Conservation (phyloP, 371 early-diverging fungal species). For the Lichtheimia ornata region DNA sequence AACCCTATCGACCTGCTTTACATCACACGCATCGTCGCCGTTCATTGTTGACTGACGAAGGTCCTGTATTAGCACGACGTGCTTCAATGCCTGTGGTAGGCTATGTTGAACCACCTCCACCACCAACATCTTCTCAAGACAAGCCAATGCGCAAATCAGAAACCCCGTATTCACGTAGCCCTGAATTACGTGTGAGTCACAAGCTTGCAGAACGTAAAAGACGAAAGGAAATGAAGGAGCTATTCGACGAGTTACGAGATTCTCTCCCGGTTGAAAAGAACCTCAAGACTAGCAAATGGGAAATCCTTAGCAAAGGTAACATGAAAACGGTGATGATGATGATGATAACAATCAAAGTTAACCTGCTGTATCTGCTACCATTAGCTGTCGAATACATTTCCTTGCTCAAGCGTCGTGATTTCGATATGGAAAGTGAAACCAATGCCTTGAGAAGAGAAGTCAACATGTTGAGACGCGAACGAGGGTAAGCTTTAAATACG, state of each 20-base stretch:
- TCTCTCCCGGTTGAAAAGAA: constrained; percentile 74
- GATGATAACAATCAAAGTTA: neutral
- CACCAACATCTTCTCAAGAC: constrained; percentile 89
- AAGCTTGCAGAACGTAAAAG: constrained; percentile 86
- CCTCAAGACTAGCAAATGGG: constrained; percentile 86
- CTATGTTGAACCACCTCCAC: constrained; percentile 11
- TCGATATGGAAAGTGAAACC: constrained; percentile 52
- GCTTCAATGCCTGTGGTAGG: constrained; percentile 55
- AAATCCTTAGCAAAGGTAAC: constrained; percentile 78
- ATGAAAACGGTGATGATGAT: neutral
- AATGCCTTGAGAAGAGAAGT: constrained; percentile 41
- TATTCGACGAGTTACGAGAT: constrained; percentile 83
- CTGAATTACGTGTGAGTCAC: constrained; percentile 73
- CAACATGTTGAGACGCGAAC: constrained; percentile 29
- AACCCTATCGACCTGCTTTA: constrained; percentile 19
- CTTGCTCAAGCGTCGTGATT: constrained; percentile 49
- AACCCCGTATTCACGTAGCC: constrained; percentile 71
- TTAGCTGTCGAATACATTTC: constrained; percentile 58
- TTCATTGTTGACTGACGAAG: constrained; percentile 35
- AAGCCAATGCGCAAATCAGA: constrained; percentile 77
- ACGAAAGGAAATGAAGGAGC: constrained; percentile 84
- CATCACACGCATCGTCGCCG: constrained; percentile 29
- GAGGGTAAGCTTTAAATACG: constrained; percentile 15
- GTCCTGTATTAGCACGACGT: constrained; percentile 31
- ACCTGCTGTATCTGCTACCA: neutral